Conservation (phyloP, 2,329 filamentous ascomycete species). For the Sphaerulina musiva region DNA sequence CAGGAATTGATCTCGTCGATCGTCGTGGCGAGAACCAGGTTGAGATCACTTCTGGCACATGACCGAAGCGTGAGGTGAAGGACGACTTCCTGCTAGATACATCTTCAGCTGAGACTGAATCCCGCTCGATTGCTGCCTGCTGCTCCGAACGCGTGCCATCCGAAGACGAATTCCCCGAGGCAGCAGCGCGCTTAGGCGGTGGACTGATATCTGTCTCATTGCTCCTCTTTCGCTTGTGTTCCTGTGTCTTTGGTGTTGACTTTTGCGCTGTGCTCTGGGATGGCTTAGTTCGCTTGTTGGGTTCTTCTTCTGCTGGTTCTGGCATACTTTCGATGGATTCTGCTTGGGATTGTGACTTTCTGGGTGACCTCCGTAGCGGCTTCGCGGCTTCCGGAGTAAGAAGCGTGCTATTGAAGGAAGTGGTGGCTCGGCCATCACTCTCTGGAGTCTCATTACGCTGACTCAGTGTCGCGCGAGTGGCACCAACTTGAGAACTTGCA, state of each 20-base stretch:
- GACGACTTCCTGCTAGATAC: conserved; percentile 27
- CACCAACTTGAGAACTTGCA: not conserved
- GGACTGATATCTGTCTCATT: not conserved
- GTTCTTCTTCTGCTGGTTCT: not conserved
- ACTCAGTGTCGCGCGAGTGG: not conserved
- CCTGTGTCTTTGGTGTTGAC: not conserved
- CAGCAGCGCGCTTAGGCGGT: not conserved
- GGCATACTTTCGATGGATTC: conserved; percentile 1
- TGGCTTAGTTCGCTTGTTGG: not conserved
- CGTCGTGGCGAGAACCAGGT: conserved; percentile 33
- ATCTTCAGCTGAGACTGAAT: not conserved
- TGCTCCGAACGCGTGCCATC: not conserved
- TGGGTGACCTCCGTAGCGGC: conserved; percentile 8
- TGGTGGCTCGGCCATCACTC: not conserved
- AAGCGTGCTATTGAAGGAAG: conserved; percentile 9
- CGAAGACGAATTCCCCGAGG: not conserved
- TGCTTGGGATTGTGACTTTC: conserved; percentile 10
- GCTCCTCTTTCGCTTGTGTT: conserved; percentile 1
- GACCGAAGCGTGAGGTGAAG: conserved; percentile 25
- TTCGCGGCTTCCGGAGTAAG: conserved; percentile 10
- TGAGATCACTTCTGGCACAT: conserved; percentile 33
- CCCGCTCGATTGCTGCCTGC: not conserved
- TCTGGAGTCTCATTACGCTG: conserved; percentile 3
- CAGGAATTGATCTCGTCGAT: conserved; percentile 14
- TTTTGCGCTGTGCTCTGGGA: not conserved